Conservation (phyloP, 768 basidiomycete genomes). For the Melanogaster broomeanus region DNA sequence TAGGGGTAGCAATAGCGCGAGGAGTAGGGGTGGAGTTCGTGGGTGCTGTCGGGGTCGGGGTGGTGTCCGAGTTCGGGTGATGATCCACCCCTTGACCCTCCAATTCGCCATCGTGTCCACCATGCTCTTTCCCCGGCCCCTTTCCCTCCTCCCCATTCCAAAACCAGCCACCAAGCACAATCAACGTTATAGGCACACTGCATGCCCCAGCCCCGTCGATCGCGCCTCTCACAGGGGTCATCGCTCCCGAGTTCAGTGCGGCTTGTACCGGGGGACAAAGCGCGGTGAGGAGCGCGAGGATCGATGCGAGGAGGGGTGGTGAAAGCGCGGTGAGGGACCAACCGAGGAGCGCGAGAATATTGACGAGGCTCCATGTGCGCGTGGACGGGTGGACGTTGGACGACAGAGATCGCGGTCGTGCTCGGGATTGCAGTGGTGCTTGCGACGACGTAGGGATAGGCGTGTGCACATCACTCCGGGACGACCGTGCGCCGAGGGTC, state of each 20-base stretch:
- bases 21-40: too few species aligned
- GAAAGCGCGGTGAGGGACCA: slow-evolving; percentile 67
- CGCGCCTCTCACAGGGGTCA: slow-evolving; percentile 69
- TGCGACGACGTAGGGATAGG: not conserved
- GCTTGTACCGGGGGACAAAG: slow-evolving; percentile 76
- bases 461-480: slow-evolving; percentile 3
- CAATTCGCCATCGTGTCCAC: too few species aligned
- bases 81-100: not conserved
- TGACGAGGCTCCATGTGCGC: not conserved
- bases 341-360: not conserved
- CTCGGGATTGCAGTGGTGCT: not conserved
- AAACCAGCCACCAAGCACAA: slow-evolving; percentile 95
- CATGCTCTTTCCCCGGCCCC: not conserved
- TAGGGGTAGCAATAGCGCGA: not conserved
- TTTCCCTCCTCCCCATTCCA: slow-evolving; percentile 40
- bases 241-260: slow-evolving; percentile 54
- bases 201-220: slow-evolving; percentile 70
- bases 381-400: not conserved
- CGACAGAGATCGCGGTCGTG: not conserved
- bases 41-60: too few species aligned
- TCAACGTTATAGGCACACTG: slow-evolving; percentile 84
- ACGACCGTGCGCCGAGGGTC: too few species aligned
- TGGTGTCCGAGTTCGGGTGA: not conserved
- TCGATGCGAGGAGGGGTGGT: slow-evolving; percentile 80
- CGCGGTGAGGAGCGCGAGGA: slow-evolving; percentile 75